Conservation (phyloP, 129 eudicot genomes). For the Rutidosis leptorrhynchoides region DNA sequence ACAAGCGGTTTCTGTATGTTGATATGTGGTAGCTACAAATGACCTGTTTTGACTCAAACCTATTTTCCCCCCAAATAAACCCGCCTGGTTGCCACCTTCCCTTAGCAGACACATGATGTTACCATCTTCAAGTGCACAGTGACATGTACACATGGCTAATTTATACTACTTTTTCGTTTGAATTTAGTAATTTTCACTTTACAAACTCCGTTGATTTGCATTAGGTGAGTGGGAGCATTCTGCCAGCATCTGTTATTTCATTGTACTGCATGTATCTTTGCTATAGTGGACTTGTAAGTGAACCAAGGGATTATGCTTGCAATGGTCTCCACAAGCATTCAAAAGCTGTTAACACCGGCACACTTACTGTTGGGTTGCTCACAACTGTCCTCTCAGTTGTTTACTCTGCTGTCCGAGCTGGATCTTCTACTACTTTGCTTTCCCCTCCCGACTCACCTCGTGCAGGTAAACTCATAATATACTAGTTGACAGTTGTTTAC, state of each 20-base stretch:
- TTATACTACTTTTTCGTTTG: background rate
- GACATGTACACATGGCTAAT: background rate
- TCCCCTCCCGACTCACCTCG: slow-evolving; percentile 97
- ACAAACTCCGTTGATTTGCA: background rate
- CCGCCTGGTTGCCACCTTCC: background rate
- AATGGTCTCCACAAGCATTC: slow-evolving; percentile 98
- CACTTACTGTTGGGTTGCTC: slow-evolving; percentile 78
- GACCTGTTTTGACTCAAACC: background rate
- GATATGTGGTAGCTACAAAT: too few species aligned
- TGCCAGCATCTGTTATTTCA: slow-evolving; percentile 91
- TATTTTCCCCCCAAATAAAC: background rate
- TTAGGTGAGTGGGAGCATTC: slow-evolving; percentile 91
- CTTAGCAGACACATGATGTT: background rate
- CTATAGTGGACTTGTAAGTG: slow-evolving; percentile 97
- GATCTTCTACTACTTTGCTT: slow-evolving; percentile 89
- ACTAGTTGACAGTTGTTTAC: too few species aligned
- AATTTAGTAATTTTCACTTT: slow-evolving; percentile 2
- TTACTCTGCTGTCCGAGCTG: slow-evolving; percentile 99
- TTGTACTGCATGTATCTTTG: slow-evolving; percentile 89
- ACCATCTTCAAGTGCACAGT: background rate
- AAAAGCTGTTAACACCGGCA: slow-evolving; percentile 73
- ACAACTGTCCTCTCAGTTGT: slow-evolving; percentile 95
- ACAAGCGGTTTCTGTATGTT: too few species aligned
- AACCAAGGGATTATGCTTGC: slow-evolving; percentile 95
- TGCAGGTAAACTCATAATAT: too few species aligned